A percentile compares a stretch with the other conserved stretches of the same genome.
phyloP scores from a whole-genome alignment of 352 stramenopile genomes.

The Elongisporangium prolatum region DNA sequence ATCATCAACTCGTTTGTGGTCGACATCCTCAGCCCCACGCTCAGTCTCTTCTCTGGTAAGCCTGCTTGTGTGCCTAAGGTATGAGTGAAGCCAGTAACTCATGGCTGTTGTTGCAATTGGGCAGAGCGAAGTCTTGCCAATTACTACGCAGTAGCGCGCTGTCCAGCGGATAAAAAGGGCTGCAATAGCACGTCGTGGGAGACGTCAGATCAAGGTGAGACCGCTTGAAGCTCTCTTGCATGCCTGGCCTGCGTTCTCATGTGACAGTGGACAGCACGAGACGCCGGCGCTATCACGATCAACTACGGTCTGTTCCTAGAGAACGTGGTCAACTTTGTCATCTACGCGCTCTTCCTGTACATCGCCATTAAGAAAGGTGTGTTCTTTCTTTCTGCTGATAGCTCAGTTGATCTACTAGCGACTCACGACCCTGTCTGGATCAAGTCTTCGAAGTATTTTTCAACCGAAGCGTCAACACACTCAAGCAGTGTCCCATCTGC shows the following conservation, averaged over 20 bases:
- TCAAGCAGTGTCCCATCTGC: conserved; percentile 61
- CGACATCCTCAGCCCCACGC: conserved; percentile 57
- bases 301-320: conserved; percentile 67
- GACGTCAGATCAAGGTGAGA: conserved; percentile 57
- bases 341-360: conserved; percentile 70
- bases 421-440: background rate
- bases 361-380: conserved; percentile 66
- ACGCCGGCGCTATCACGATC: conserved; percentile 53
- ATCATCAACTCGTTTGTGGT: conserved; percentile 71
- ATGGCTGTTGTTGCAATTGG: background rate
- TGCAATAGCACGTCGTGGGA: conserved; percentile 52
- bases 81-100: background rate
- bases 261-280: conserved; percentile 26
- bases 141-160: conserved; percentile 54
- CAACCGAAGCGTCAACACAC: conserved; percentile 53
- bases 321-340: conserved; percentile 73
- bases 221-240: background rate
- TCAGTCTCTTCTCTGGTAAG: conserved; percentile 63
- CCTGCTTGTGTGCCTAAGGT: background rate
- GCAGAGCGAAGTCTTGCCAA: conserved; percentile 56
- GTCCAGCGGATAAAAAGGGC: conserved; percentile 19
- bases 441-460: conserved; percentile 58
- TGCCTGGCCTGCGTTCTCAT: background rate
- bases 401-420: too few species aligned
- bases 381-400: background rate